Base-by-base conservation (phyloP, 768 basidiomycete genomes). In the Coprinopsis sp. region DNA sequence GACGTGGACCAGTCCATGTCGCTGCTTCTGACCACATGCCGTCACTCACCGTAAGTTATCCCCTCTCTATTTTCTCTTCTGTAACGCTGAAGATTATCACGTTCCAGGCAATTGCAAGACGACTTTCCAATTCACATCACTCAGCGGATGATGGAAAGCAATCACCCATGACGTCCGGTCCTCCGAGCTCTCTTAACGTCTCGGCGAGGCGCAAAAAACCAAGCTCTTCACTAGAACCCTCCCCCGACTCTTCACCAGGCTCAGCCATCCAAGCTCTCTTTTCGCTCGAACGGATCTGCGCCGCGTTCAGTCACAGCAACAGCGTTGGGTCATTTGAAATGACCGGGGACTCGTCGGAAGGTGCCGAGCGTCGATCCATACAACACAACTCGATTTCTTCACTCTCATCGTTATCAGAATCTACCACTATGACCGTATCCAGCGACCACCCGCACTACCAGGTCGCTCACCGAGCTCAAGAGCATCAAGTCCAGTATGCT, bases 241-340 rank as follows among this genome's bases (percentile, higher is more conserved):
- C 8, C 39, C 50, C n/a, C 24, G 44, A 16, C 31, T 18, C 21
- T n/a, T n/a, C n/a, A n/a, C n/a, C n/a, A n/a, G n/a, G n/a, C n/a
- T n/a, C n/a, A n/a, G 43, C 44, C n/a, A 25, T 28, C 25, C 43
- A 45, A 33, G 48, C 38, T 13, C 38, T 49, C 13, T 33, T 43
- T 14, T 54, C 49, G n/a, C 44, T 41, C 14, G 58, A 53, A 44
- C 51, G 47, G 14, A 51, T 54, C 19, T 54, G 49, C 31, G 37
- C 50, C 16, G 47, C 46, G 11, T 54, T 53, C 47, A 69, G 66
- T 53, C n/a, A n/a, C n/a, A 62, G 61, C 49, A 65, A 60, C 37
- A 66, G 65, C 49, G 54, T 70, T 37, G 67, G 65, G 19, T 66
- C 66, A 1, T 58, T 67, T 12, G 63, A 59, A 34, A 52, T 47